phyloP scores from a whole-genome alignment of 352 stramenopile species.

The Elongisporangium senticosum region DNA sequence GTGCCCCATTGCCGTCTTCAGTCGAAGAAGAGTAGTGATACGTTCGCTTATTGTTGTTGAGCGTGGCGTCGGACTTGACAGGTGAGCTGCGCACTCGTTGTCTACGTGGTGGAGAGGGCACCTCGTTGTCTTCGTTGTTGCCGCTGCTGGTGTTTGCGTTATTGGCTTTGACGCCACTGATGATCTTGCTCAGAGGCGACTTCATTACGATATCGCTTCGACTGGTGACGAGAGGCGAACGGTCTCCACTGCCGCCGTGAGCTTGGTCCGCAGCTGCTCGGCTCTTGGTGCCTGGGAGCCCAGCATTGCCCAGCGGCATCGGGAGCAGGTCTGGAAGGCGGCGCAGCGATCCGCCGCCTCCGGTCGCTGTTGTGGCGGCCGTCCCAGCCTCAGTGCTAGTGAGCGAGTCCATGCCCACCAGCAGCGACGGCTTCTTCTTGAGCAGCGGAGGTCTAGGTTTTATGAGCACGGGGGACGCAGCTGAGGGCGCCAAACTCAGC shows the following conservation, averaged over 20 bases:
- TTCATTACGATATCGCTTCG: neutral
- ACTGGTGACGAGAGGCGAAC: neutral
- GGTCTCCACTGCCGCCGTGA: neutral
- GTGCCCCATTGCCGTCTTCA: conserved; percentile 2
- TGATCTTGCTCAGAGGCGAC: neutral
- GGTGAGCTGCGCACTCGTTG: neutral
- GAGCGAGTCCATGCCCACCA: neutral
- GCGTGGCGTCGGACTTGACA: neutral
- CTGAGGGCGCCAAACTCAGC: neutral
- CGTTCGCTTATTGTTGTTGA: neutral
- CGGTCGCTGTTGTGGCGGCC: neutral
- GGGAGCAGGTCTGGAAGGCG: conserved; percentile 7
- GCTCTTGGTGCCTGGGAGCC: neutral
- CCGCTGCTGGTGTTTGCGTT: neutral
- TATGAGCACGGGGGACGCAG: neutral
- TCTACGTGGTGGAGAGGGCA: neutral
- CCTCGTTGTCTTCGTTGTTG: neutral
- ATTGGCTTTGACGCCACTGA: neutral
- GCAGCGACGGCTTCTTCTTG: conserved; percentile 11
- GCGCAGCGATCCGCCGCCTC: conserved; percentile 4
- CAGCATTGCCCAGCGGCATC: neutral
- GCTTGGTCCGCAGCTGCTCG: neutral
- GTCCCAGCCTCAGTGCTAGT: neutral
- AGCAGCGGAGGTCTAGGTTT: conserved; percentile 9
- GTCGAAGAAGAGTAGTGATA: neutral